phyloP scores from a whole-genome alignment of 2,329 filamentous ascomycete genomes.

The Epichloe coenophiala region DNA sequence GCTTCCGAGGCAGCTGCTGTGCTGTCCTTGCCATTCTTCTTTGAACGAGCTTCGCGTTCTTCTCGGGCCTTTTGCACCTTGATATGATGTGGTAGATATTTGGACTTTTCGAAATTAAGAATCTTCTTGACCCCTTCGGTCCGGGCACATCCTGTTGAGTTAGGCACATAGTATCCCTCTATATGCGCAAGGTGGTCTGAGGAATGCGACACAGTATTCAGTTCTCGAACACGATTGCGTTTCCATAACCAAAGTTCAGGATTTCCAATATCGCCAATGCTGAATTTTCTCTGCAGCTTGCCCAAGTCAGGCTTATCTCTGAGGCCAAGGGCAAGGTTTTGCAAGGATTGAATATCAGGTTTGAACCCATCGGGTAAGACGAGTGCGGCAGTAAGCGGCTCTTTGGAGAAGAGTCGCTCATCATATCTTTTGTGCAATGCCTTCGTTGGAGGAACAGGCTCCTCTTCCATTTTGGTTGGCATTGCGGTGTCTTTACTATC shows the following conservation, averaged over 20 bases:
- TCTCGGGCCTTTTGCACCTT: slow-evolving; percentile 86
- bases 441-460: slow-evolving; percentile 14
- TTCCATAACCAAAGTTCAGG: slow-evolving; percentile 44
- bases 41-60: slow-evolving; percentile 68
- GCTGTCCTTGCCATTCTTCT: slow-evolving; percentile 52
- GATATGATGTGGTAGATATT: slow-evolving; percentile 94
- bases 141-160: slow-evolving; percentile 69
- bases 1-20: slow-evolving; percentile 55
- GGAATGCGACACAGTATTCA: slow-evolving; percentile 29
- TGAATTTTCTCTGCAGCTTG: slow-evolving; percentile 36
- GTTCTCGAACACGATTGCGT: slow-evolving; percentile 39
- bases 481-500: slow-evolving; percentile 29
- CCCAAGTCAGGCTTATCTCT: slow-evolving; percentile 35
- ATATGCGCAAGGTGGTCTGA: slow-evolving; percentile 29
- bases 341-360: slow-evolving; percentile 32
- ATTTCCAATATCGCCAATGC: slow-evolving; percentile 30
- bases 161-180: slow-evolving; percentile 68
- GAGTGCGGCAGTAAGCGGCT: slow-evolving; percentile 30
- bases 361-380: slow-evolving; percentile 29
- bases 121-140: slow-evolving; percentile 95
- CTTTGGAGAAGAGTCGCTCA: slow-evolving; percentile 35
- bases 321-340: slow-evolving; percentile 27
- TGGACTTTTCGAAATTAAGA: slow-evolving; percentile 91
- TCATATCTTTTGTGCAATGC: slow-evolving; percentile 36
- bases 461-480: slow-evolving; percentile 16